Evolutionary conservation across 441 rosid genomes (phyloP), one percentile per base, ranked within the genome.

Genomic region (Cnidoscolus chayamansa): DNA sequence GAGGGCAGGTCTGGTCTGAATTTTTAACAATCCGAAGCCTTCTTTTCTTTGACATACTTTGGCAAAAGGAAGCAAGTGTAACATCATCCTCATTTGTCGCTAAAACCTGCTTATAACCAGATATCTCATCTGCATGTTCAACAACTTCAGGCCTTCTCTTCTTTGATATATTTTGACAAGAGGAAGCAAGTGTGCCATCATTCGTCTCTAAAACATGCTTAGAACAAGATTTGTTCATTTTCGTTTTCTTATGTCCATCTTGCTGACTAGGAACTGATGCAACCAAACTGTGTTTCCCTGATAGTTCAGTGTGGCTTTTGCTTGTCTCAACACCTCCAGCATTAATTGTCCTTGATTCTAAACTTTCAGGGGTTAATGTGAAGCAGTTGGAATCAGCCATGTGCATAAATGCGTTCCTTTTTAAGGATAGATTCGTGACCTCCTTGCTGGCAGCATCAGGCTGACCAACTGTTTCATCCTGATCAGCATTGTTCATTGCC

Each of bases 51-150:
- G 70, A 69, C 59, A 73, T 81, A 71, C 51, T 25, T 53, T 1
- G 65, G 45, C 79, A 50, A 19, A 82, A 71, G 75, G 71, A 60
- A 3, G 81, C 79, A 54, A 84, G 84, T 1, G 71, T 66, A 13
- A 73, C 16, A 40, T 73, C 72, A 61, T 72, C 80, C 4, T 72
- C 85, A 20, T 72, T 32, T 19, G 16, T n/a, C 45, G 63, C 37
- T 16, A 67, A 37, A 70, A 37, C 51, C 54, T 62, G 63, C 45
- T 74, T 72, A 48, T 63, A 64, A 65, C 49, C n/a, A n/a, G 70
- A 63, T 61, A 72, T 47, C 10, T 47, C 7, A 7, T 47, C 12
- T 71, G 47, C 45, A 40, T 63, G 55, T 58, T 31, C 0, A 12
- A 1, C 37, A n/a, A 3, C 68, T 63, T 69, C 69, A 30, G 15